A percentile compares a stretch with the other conserved stretches of the same genome.
phyloP scores from a whole-genome alignment of 2,329 filamentous ascomycete genomes.

The Fusarium caatingaense region DNA sequence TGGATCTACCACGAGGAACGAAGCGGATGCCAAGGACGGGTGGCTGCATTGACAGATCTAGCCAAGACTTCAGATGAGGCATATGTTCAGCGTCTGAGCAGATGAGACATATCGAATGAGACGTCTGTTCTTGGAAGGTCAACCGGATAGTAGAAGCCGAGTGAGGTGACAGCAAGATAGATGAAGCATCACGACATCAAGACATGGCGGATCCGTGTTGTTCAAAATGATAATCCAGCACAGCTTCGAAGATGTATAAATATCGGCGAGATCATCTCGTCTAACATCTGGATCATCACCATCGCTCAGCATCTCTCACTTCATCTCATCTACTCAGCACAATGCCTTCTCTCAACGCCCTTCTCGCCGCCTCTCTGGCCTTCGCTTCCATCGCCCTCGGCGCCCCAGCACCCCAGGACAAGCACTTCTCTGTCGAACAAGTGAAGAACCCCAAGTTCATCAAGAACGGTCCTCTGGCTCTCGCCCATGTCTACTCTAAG shows the following conservation, averaged over 20 bases:
- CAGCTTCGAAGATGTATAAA: background rate
- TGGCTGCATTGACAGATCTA: slow-evolving; percentile 21
- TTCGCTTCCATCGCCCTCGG: slow-evolving; percentile 35
- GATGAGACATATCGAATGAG: background rate
- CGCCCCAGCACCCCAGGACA: slow-evolving; percentile 25
- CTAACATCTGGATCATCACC: background rate
- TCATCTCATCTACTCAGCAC: background rate
- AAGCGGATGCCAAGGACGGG: slow-evolving; percentile 33
- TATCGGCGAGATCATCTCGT: background rate
- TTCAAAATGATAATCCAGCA: background rate
- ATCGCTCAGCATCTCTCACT: background rate
- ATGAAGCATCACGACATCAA: slow-evolving; percentile 6
- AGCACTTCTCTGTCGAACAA: slow-evolving; percentile 50
- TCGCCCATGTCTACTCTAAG: slow-evolving; percentile 53
- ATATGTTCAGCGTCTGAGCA: background rate
- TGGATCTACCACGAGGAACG: slow-evolving; percentile 4
- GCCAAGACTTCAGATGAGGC: slow-evolving; percentile 7
- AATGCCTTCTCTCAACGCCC: slow-evolving; percentile 28
- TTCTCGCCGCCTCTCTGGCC: slow-evolving; percentile 36
- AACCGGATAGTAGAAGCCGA: slow-evolving; percentile 20
- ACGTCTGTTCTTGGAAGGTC: slow-evolving; percentile 22
- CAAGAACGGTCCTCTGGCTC: slow-evolving; percentile 49
- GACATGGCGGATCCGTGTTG: background rate
- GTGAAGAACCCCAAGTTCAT: slow-evolving; percentile 52
- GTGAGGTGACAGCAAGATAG: slow-evolving; percentile 1